phyloP scores from a whole-genome alignment of 2,329 filamentous ascomycete species.

The Graphiopsis chlorocephala region DNA sequence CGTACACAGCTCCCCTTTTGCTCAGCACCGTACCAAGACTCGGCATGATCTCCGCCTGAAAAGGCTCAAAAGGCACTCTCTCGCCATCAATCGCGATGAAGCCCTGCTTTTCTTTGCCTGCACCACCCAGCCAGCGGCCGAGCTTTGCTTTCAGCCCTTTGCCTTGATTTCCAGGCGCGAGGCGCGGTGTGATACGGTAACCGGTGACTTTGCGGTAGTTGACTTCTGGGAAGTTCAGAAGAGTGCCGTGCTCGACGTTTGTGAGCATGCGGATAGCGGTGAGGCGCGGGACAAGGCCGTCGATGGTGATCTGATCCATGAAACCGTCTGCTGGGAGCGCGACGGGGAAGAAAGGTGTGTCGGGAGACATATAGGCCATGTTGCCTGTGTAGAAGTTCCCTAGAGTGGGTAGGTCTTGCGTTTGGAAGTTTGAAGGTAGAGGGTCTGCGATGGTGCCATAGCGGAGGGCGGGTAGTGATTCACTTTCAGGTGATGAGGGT shows the following conservation, averaged over 20 bases:
- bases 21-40: constrained; percentile 83
- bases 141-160: constrained; percentile 24
- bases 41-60: constrained; percentile 85
- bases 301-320: constrained; percentile 78
- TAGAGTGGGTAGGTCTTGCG: constrained; percentile 70
- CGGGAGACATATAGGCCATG: constrained; percentile 87
- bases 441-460: constrained; percentile 79
- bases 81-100: constrained; percentile 96
- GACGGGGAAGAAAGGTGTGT: constrained; percentile 83
- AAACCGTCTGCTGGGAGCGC: constrained; percentile 79
- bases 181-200: constrained; percentile 72
- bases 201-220: constrained; percentile 82
- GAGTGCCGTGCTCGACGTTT: constrained; percentile 67
- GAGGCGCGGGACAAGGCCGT: constrained; percentile 67
- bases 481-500: constrained; percentile 15
- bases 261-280: constrained; percentile 69
- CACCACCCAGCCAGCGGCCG: constrained; percentile 28
- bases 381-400: constrained; percentile 95
- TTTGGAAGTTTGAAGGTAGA: constrained; percentile 73
- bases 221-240: constrained; percentile 78
- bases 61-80: constrained; percentile 77
- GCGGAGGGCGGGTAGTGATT: constrained; percentile 63
- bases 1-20: constrained; percentile 68
- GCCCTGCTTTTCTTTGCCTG: constrained; percentile 60
- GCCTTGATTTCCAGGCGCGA: constrained; percentile 15